Evolutionary conservation across 768 basidiomycete genomes (phyloP), one percentile per base, ranked within the genome.

Genomic region (Tylopilus vinaceipallidus): DNA sequence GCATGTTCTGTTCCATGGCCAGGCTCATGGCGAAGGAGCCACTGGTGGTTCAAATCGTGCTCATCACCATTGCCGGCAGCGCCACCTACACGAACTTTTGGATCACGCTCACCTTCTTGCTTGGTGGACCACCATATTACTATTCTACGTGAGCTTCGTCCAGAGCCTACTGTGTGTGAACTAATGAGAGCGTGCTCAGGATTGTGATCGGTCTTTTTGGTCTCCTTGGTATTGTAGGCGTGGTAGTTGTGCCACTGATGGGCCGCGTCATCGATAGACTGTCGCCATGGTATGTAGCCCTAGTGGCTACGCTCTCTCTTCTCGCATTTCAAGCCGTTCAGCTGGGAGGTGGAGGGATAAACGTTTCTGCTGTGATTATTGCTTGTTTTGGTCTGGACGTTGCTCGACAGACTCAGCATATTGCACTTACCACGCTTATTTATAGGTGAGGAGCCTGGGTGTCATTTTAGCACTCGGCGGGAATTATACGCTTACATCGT

Each of bases 11-110:
- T 68, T 85, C 84, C 6, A 91, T 92, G 90, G 82, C 73, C 3
- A 84, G 81, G 60, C 85, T 82, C 56, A 70, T 82, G 0, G 74
- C 83, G 22, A 90, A 84, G 0, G 88, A 92, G 64, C 91, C 91
- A 6, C 65, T 84, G 14, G 72, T 93, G 24, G 77, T 90, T 6
- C 91, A 93, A 62, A 74, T 75, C 7, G 69, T 75, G 54, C 65
- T 87, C 45, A 71, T 88, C 58, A 77, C 79, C 55, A 58, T 88
- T 23, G 69, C 74, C 22, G 75, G 73, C 4, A 77, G 76, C 52
- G 83, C 82, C 42, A 81, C 80, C 35, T 83, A 74, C 14, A 75
- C 71, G 16, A 79, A 72, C 54, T 83, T 80, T 56, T 82, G 83
- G 84, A 83, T 86, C 4, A 72, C 70, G 14, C 58, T 76, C 49